A percentile compares a stretch with the other conserved stretches of the same genome.
Conservation (phyloP, 2,329 filamentous ascomycete genomes). For the Neurospora crassa region DNA sequence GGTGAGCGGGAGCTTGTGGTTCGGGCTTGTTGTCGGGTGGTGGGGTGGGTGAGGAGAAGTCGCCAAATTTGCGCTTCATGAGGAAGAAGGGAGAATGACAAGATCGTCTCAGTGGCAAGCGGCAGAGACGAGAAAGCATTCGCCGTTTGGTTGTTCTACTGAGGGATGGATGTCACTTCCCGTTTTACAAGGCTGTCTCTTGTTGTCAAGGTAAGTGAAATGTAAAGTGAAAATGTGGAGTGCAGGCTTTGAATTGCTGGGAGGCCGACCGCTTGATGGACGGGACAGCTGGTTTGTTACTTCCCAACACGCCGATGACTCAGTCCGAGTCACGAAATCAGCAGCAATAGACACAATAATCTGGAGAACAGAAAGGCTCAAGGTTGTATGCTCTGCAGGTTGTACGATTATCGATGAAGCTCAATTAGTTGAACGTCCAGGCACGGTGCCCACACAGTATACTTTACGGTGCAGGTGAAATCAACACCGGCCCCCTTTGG, state of each 20-base stretch:
- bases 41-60: constrained; percentile 4
- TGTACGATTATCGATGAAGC: background rate
- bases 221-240: background rate
- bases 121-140: background rate
- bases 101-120: background rate
- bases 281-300: background rate
- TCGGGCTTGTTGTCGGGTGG: constrained; percentile 1
- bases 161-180: background rate
- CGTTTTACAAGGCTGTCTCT: background rate
- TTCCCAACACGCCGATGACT: background rate
- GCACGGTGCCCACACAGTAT: background rate
- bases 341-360: background rate
- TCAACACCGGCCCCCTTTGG: background rate
- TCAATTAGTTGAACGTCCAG: background rate
- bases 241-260: background rate
- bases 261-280: background rate
- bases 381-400: background rate
- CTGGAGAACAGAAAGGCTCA: background rate
- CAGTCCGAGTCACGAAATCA: background rate
- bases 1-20: background rate
- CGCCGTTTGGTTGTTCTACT: background rate
- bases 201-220: background rate
- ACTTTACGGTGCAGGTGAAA: background rate
- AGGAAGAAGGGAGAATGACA: background rate
- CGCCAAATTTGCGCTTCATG: constrained; percentile 19